These are phyloP conservation scores for Trametes versicolor DNA, from an alignment of 1,284 basidiomycete species.

Conservation along the genomic window DNA sequence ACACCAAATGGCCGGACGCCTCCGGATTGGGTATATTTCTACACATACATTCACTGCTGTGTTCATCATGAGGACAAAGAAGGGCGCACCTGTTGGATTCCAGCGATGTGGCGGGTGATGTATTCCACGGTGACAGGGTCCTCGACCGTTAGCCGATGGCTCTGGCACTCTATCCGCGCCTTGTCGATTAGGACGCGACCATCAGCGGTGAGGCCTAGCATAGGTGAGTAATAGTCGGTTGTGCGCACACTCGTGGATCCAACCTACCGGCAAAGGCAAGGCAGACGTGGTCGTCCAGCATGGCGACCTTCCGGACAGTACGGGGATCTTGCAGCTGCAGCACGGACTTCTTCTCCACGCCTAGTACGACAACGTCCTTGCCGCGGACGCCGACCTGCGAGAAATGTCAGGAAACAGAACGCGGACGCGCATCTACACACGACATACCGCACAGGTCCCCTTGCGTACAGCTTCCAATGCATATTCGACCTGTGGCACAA, in stretches of 20 bases:
- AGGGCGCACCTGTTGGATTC: slow-evolving; percentile 89
- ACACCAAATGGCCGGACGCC: slow-evolving; percentile 99
- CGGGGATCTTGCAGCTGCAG: slow-evolving; percentile 98
- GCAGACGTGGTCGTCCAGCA: slow-evolving; percentile 98
- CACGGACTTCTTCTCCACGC: slow-evolving; percentile 99
- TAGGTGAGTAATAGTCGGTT: not conserved
- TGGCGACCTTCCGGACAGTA: slow-evolving; percentile 97
- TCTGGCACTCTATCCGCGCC: slow-evolving; percentile 97
- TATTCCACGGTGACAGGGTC: slow-evolving; percentile 99
- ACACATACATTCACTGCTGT: slow-evolving; percentile 16
- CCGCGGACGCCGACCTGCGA: slow-evolving; percentile 93
- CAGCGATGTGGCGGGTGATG: slow-evolving; percentile 97
- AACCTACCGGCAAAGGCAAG: slow-evolving; percentile 94
- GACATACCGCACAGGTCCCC: slow-evolving; percentile 94
- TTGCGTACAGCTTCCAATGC: slow-evolving; percentile 96
- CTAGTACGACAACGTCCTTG: slow-evolving; percentile 94
- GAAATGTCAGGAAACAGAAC: not conserved
- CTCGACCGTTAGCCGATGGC: slow-evolving; percentile 96
- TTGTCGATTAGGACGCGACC: slow-evolving; percentile 98
- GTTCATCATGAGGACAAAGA: not conserved
- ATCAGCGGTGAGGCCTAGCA: slow-evolving; percentile 92
- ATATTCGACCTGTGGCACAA: slow-evolving; percentile 87
- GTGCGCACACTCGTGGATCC: not conserved
- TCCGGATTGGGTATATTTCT: slow-evolving; percentile 99
- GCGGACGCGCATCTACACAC: not conserved